phyloP scores from a whole-genome alignment of 2,329 filamentous ascomycete genomes.

The Hypoxylon sp. region DNA sequence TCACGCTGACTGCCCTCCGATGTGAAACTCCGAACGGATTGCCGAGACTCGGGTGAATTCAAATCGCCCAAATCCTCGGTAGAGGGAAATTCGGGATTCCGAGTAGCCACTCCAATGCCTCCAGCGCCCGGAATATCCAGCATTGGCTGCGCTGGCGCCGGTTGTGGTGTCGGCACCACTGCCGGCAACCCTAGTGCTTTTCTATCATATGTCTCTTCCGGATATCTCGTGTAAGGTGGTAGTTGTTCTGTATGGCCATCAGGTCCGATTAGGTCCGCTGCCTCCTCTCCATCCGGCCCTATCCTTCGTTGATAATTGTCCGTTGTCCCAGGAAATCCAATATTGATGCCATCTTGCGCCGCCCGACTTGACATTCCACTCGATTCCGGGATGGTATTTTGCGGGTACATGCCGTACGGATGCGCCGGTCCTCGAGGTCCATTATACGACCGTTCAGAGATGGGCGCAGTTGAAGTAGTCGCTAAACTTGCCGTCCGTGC shows the following conservation, averaged over 20 bases:
- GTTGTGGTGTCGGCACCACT: constrained; percentile 42
- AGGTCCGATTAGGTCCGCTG: constrained; percentile 85
- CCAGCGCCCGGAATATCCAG: constrained; percentile 63
- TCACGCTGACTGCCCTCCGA: constrained; percentile 63
- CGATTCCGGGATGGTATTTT: constrained; percentile 71
- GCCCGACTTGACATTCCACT: constrained; percentile 51
- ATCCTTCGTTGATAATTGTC: constrained; percentile 75
- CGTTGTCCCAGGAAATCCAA: constrained; percentile 77
- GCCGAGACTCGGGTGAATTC: constrained; percentile 57
- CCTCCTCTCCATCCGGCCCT: constrained; percentile 83
- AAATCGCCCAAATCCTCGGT: constrained; percentile 59
- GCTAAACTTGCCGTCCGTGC: constrained; percentile 68
- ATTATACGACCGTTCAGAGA: constrained; percentile 65
- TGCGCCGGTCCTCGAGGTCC: constrained; percentile 76
- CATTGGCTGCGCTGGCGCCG: constrained; percentile 34
- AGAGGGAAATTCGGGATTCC: constrained; percentile 70
- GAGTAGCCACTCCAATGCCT: constrained; percentile 67
- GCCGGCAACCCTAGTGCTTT: constrained; percentile 55
- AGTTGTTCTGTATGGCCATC: constrained; percentile 91
- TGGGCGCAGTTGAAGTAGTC: constrained; percentile 74
- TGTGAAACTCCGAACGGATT: constrained; percentile 60
- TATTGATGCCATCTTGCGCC: constrained; percentile 60
- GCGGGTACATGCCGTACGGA: constrained; percentile 86
- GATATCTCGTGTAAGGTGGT: constrained; percentile 90
- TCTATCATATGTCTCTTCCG: constrained; percentile 72